Evolutionary conservation across 2,329 filamentous ascomycete species (phyloP).

Genomic region (Pseudonectria buxi): DNA sequence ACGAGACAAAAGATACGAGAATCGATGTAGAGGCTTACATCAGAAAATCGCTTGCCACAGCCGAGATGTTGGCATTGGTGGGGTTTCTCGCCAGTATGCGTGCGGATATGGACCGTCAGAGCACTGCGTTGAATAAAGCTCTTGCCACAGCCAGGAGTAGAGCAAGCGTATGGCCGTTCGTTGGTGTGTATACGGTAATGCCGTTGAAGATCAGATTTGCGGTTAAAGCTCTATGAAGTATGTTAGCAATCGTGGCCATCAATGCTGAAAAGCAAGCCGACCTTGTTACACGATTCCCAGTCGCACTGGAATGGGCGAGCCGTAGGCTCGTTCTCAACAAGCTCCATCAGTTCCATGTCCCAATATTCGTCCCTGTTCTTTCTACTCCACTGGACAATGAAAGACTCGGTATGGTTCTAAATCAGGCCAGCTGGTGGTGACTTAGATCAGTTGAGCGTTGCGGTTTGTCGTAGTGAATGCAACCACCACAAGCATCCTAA

Average conservation of each 20-base stretch:
- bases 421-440: too few relatives aligned
- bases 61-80: conserved; percentile 60
- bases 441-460: too few relatives aligned
- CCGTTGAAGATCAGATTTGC: conserved; percentile 63
- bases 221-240: conserved; percentile 58
- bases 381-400: too few relatives aligned
- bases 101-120: conserved; percentile 63
- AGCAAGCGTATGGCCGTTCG: conserved; percentile 60
- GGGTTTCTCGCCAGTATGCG: conserved; percentile 66
- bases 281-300: conserved; percentile 57
- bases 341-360: conserved; percentile 54
- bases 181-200: conserved; percentile 69
- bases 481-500: too few relatives aligned
- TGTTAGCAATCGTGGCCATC: conserved; percentile 6
- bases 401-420: too few relatives aligned
- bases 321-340: conserved; percentile 57
- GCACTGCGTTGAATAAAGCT: conserved; percentile 67
- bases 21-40: conserved; percentile 41
- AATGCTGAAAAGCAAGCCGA: conserved; percentile 26
- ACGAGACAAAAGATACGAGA: background rate
- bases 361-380: background rate
- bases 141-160: conserved; percentile 55
- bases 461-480: too few relatives aligned
- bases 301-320: conserved; percentile 58
- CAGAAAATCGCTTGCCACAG: conserved; percentile 63